These are phyloP conservation scores for Panus rudis DNA, from an alignment of 768 basidiomycete genomes.

Conservation along the genomic window DNA sequence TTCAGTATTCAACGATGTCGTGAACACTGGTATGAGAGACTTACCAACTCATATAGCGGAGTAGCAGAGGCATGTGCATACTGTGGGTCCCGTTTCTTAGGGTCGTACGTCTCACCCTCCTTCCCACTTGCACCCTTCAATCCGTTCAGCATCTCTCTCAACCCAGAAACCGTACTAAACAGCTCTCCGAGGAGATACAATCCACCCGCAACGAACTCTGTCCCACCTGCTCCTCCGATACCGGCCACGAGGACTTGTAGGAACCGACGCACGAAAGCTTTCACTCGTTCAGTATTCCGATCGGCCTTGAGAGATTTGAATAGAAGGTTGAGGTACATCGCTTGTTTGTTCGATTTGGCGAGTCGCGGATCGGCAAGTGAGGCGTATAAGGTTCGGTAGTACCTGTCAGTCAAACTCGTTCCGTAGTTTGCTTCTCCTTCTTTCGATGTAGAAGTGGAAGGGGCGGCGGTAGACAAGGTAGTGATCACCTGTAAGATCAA, in stretches of 20 bases:
- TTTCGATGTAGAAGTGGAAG: slow-evolving; percentile 29
- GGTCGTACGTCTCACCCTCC: slow-evolving; percentile 55
- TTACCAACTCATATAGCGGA: slow-evolving; percentile 86
- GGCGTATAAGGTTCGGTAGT: slow-evolving; percentile 83
- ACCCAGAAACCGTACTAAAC: slow-evolving; percentile 39
- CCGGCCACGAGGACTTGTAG: slow-evolving; percentile 71
- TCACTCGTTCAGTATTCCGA: slow-evolving; percentile 49
- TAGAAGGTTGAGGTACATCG: slow-evolving; percentile 91
- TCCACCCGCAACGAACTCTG: slow-evolving; percentile 86
- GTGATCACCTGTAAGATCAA: slow-evolving; percentile 80
- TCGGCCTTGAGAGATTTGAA: slow-evolving; percentile 85
- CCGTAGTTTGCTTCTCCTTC: slow-evolving; percentile 32
- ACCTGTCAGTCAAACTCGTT: slow-evolving; percentile 53
- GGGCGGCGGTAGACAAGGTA: slow-evolving; percentile 36
- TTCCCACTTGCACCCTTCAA: slow-evolving; percentile 10
- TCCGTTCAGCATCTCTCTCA: slow-evolving; percentile 39
- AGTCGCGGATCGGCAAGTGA: slow-evolving; percentile 82
- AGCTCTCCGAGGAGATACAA: slow-evolving; percentile 82
- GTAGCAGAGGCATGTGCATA: slow-evolving; percentile 74
- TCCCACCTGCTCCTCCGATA: slow-evolving; percentile 52
- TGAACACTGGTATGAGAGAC: slow-evolving; percentile 19
- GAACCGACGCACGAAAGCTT: slow-evolving; percentile 77
- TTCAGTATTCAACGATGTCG: not conserved
- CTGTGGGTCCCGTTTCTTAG: slow-evolving; percentile 84
- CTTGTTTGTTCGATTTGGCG: slow-evolving; percentile 81